phyloP scores from a whole-genome alignment of 2,329 filamentous ascomycete genomes.

The Ampelomyces quisqualis region DNA sequence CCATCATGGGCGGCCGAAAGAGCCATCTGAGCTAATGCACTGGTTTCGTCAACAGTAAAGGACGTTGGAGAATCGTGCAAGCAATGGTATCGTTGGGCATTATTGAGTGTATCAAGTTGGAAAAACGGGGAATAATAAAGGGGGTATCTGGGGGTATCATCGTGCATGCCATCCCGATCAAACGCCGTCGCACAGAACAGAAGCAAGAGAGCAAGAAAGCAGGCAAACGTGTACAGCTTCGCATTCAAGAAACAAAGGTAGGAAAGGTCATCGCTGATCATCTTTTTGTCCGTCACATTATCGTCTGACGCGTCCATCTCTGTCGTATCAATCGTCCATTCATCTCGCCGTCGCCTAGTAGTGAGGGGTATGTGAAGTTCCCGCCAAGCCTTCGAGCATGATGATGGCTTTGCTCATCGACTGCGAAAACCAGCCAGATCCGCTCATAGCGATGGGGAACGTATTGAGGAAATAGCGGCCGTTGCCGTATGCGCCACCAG shows the following conservation, averaged over 20 bases:
- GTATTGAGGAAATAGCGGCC: slow-evolving; percentile 21
- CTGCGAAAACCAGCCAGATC: slow-evolving; percentile 16
- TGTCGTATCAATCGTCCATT: too few relatives aligned
- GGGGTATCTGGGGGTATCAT: slow-evolving; percentile 7
- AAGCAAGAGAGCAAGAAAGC: background rate
- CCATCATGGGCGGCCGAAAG: too few relatives aligned
- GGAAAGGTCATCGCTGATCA: background rate
- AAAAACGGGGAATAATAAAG: too few relatives aligned
- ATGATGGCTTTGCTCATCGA: slow-evolving; percentile 10
- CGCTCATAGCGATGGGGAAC: slow-evolving; percentile 20
- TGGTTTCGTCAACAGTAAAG: too few relatives aligned
- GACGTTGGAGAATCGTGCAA: too few relatives aligned
- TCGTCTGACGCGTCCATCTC: background rate
- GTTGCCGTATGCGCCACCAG: slow-evolving; percentile 19
- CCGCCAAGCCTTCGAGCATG: too few relatives aligned
- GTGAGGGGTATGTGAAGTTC: too few relatives aligned
- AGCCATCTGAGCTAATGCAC: too few relatives aligned
- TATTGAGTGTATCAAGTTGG: too few relatives aligned
- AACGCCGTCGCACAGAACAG: background rate
- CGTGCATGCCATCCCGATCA: background rate
- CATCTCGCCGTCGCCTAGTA: too few relatives aligned
- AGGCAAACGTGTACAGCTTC: background rate
- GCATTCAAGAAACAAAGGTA: slow-evolving; percentile 1
- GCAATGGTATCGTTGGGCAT: background rate
- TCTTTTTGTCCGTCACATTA: background rate